These are phyloP conservation scores for Aspergillus sp. DNA, from an alignment of 2,329 filamentous ascomycete species.

Conservation along the genomic window DNA sequence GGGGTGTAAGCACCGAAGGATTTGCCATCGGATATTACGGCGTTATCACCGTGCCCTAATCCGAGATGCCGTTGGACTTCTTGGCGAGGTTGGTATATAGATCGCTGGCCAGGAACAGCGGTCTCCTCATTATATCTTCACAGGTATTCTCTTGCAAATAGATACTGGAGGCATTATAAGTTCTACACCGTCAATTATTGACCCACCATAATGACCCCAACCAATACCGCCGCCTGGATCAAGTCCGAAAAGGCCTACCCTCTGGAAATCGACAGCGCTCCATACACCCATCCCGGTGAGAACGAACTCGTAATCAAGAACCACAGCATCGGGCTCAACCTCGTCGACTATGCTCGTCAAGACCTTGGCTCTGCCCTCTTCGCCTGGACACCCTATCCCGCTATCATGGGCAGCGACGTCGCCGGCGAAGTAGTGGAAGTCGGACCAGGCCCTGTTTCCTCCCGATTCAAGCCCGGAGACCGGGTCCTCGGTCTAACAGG, in stretches of 20 bases:
- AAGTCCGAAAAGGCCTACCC: slow-evolving; percentile 32
- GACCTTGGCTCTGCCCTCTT: slow-evolving; percentile 28
- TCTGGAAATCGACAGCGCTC: slow-evolving; percentile 39
- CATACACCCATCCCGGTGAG: slow-evolving; percentile 37
- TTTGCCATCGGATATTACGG: slow-evolving; percentile 4
- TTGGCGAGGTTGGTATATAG: too few relatives aligned
- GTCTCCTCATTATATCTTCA: too few relatives aligned
- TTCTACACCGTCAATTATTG: too few relatives aligned
- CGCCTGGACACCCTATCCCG: slow-evolving; percentile 35
- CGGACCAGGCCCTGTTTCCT: slow-evolving; percentile 6
- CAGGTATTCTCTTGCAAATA: too few relatives aligned
- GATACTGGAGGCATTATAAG: too few relatives aligned
- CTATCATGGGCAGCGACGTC: slow-evolving; percentile 46
- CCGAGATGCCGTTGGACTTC: background rate
- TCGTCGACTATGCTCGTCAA: slow-evolving; percentile 46
- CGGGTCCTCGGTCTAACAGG: slow-evolving; percentile 41
- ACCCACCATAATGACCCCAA: slow-evolving; percentile 7
- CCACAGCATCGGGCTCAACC: slow-evolving; percentile 46
- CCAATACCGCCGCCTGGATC: slow-evolving; percentile 40
- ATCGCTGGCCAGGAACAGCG: too few relatives aligned
- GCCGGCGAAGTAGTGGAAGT: slow-evolving; percentile 50
- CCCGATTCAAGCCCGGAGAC: slow-evolving; percentile 44
- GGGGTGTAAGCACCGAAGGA: background rate
- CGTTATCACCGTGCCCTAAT: background rate
- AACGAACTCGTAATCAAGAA: slow-evolving; percentile 46